Evolutionary conservation across 768 basidiomycete species (phyloP).

Genomic region (Pulveroboletus sp.): DNA sequence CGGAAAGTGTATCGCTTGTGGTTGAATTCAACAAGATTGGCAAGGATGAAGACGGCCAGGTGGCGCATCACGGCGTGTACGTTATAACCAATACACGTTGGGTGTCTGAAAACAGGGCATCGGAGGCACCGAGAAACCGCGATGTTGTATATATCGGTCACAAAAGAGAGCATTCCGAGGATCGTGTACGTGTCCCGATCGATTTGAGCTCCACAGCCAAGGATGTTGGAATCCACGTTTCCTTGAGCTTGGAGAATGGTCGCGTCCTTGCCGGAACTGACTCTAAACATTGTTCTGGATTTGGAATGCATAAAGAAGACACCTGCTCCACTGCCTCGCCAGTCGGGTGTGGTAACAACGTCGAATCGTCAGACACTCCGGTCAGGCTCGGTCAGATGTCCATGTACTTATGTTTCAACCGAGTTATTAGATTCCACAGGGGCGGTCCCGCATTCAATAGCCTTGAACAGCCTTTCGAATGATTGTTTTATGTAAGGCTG

Average conservation of each 20-base stretch:
- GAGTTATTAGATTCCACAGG: conserved; percentile 9
- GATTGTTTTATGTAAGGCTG: conserved; percentile 9
- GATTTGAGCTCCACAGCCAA: conserved; percentile 1
- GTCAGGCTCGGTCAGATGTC: not conserved
- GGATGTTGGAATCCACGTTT: conserved; percentile 14
- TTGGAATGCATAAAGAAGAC: conserved; percentile 9
- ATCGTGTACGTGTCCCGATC: conserved; percentile 7
- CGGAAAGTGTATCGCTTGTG: conserved; percentile 1
- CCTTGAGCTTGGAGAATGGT: conserved; percentile 6
- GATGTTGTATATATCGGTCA: conserved; percentile 3
- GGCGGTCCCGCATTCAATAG: conserved; percentile 11
- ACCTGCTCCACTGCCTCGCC: conserved; percentile 20
- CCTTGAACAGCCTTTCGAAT: conserved; percentile 9
- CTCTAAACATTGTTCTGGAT: conserved; percentile 11
- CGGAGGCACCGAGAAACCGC: conserved; percentile 12
- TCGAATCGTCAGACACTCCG: conserved; percentile 3
- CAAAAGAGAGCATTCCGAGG: too few species aligned
- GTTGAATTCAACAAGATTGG: conserved; percentile 3
- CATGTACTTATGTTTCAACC: not conserved
- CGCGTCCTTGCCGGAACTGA: conserved; percentile 23
- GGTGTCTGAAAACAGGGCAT: conserved; percentile 6
- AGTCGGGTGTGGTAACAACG: conserved; percentile 16
- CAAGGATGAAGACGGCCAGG: not conserved
- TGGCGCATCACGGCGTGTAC: conserved; percentile 16
- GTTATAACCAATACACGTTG: conserved; percentile 24